A percentile compares a stretch with the other conserved stretches of the same genome.
These are phyloP conservation scores for Russula ochroleuca DNA, from an alignment of 768 basidiomycete species.

Conservation along the genomic window DNA sequence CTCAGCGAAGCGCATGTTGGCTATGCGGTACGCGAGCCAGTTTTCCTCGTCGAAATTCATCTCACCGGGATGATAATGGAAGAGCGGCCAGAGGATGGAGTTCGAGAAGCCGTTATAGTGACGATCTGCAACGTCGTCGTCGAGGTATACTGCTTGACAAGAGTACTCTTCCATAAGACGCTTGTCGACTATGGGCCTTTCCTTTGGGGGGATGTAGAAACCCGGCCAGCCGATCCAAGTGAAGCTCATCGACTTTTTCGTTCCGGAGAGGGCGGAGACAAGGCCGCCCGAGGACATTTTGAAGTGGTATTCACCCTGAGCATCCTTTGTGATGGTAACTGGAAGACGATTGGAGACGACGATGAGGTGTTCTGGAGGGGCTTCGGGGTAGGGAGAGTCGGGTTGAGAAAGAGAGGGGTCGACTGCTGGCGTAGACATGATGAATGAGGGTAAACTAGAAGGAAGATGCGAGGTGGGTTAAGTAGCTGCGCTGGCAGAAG, in stretches of 20 bases:
- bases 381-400: conserved; percentile 29
- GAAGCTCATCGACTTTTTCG: conserved; percentile 97
- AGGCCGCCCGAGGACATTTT: conserved; percentile 99
- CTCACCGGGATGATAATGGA: conserved; percentile 99
- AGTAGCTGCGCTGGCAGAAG: conserved; percentile 19
- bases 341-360: conserved; percentile 96
- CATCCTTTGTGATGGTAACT: conserved; percentile 93
- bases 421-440: conserved; percentile 7
- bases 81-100: conserved; percentile 98
- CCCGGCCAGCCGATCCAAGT: conserved; percentile 98
- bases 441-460: not conserved
- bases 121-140: conserved; percentile 96
- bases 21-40: conserved; percentile 96
- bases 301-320: conserved; percentile 90
- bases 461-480: conserved; percentile 2
- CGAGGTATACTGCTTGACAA: conserved; percentile 96
- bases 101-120: conserved; percentile 99
- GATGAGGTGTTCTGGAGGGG: conserved; percentile 68
- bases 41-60: conserved; percentile 99
- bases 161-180: conserved; percentile 92
- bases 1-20: conserved; percentile 92
- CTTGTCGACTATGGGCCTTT: conserved; percentile 86
- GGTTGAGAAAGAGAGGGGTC: conserved; percentile 9
- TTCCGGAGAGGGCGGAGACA: conserved; percentile 93
- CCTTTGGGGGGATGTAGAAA: conserved; percentile 88